These are phyloP conservation scores for Pseudoscleropodium purum DNA, from an alignment of 225 moss, liverwort and hornwort species.

Conservation along the genomic window DNA sequence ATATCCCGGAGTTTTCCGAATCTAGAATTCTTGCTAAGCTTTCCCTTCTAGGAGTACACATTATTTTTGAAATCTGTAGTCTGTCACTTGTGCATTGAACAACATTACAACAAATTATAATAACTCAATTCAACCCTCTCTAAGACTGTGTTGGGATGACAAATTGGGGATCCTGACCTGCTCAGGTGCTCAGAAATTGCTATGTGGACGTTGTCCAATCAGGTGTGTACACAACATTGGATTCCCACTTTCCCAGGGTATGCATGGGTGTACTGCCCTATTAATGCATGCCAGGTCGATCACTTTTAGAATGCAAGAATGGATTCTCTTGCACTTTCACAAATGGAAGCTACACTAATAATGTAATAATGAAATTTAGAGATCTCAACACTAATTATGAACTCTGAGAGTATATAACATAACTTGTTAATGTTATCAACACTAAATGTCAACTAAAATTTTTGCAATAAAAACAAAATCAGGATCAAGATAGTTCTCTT, in stretches of 20 bases:
- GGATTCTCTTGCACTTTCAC: not conserved
- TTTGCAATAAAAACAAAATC: not conserved
- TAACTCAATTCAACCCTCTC: not conserved
- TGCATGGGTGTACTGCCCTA: not conserved
- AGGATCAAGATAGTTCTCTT: rapidly evolving
- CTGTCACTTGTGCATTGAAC: not conserved
- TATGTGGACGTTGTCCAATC: not conserved
- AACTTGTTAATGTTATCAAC: too few species aligned
- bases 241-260: not conserved
- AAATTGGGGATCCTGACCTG: not conserved
- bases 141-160: too few species aligned
- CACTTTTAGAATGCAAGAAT: not conserved
- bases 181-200: not conserved
- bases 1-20: not conserved
- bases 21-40: not conserved
- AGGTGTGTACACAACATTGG: not conserved
- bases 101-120: not conserved
- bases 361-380: not conserved
- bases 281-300: not conserved
- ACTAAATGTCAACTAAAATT: not conserved
- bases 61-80: not conserved
- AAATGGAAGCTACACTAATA: not conserved
- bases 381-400: not conserved
- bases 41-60: not conserved
- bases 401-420: too few species aligned